These are phyloP conservation scores for Aspergillus awamori DNA, from an alignment of 2,329 filamentous ascomycete genomes.

Conservation along the genomic window DNA sequence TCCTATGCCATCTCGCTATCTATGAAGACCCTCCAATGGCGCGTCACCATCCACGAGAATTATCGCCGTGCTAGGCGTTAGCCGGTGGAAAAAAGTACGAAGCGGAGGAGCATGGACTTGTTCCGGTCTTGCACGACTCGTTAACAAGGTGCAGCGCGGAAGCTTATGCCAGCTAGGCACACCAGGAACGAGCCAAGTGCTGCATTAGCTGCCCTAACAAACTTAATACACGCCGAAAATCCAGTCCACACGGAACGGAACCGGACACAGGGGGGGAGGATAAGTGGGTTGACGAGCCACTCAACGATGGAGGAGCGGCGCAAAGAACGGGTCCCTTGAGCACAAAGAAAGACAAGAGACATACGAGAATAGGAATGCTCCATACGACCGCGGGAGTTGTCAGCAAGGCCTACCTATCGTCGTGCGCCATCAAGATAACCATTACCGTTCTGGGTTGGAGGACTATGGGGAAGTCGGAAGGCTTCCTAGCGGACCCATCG, in stretches of 20 bases:
- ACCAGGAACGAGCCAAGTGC: neutral
- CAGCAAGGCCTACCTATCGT: neutral
- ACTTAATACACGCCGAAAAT: neutral
- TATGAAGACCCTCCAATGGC: neutral
- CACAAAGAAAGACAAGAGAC: neutral
- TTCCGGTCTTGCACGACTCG: neutral
- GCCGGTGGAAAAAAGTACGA: neutral
- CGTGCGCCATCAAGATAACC: neutral
- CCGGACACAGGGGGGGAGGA: neutral
- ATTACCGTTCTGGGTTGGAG: neutral
- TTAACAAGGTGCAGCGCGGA: neutral
- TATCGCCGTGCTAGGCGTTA: neutral
- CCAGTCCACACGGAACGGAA: neutral
- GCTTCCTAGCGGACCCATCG: conserved; percentile 2
- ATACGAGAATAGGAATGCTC: neutral
- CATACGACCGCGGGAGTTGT: neutral
- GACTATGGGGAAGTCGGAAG: conserved; percentile 5
- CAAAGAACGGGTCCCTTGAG: neutral
- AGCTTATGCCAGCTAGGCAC: neutral
- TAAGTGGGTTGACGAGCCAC: neutral
- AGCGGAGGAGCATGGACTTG: neutral
- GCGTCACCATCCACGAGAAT: neutral
- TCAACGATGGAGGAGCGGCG: neutral
- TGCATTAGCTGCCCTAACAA: neutral
- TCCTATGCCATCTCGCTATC: neutral